These are phyloP conservation scores for Carex arenaria DNA, from an alignment of 202 grass and related monocot species.

Conservation along the genomic window DNA sequence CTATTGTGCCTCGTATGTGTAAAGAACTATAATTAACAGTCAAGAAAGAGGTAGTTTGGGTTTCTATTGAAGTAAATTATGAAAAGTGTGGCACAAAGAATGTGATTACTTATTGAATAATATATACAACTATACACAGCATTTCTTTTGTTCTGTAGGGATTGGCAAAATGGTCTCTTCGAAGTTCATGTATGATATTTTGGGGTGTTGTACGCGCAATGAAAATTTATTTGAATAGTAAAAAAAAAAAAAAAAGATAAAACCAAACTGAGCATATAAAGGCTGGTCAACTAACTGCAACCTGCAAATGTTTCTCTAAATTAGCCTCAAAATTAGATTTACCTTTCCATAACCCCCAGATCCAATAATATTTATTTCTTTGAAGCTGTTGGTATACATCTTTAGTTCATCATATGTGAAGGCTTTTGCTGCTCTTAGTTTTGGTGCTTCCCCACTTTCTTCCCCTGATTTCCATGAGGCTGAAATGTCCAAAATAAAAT, in stretches of 20 bases:
- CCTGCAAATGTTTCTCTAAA: background rate
- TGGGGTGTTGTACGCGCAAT: background rate
- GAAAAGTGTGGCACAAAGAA: background rate
- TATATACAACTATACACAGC: background rate
- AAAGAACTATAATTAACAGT: background rate
- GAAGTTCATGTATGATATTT: background rate
- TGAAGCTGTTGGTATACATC: constrained; percentile 57
- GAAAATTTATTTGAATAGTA: background rate
- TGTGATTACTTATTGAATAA: background rate
- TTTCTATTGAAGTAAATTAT: background rate
- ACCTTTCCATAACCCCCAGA: constrained; percentile 76
- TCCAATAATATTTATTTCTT: constrained; percentile 70
- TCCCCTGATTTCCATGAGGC: constrained; percentile 68
- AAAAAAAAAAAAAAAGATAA: background rate
- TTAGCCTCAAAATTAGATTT: background rate
- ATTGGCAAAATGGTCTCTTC: background rate
- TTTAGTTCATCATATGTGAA: constrained; percentile 79
- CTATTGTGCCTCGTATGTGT: background rate
- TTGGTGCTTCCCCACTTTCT: constrained; percentile 59
- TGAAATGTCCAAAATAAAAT: constrained; percentile 26
- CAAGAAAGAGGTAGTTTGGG: background rate
- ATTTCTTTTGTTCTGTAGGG: background rate
- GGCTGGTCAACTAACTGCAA: background rate
- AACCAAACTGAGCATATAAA: constrained; percentile 11
- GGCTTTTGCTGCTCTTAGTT: constrained; percentile 50